Evolutionary conservation across 805 yeast species (phyloP).

Genomic region (Starmera pachycereana): DNA sequence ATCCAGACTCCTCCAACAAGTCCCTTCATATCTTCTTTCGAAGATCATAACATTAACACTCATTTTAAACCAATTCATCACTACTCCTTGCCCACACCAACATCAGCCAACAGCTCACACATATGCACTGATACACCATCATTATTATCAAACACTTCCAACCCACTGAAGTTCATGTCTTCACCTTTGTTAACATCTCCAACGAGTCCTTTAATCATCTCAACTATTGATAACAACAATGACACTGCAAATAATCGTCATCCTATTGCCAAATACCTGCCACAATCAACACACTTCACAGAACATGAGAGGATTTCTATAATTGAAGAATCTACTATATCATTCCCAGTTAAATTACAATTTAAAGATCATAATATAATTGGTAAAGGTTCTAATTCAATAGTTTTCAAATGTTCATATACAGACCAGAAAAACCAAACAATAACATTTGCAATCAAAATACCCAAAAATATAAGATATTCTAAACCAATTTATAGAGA

Average conservation of each 20-base stretch:
- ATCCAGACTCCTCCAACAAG: too few relatives aligned
- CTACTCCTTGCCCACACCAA: too few relatives aligned
- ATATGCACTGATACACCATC: too few relatives aligned
- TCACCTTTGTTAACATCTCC: background rate
- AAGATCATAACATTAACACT: too few relatives aligned
- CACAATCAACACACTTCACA: background rate
- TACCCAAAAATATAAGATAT: constrained; percentile 8
- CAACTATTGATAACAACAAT: background rate
- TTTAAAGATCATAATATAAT: constrained; percentile 1
- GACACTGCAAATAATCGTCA: too few relatives aligned
- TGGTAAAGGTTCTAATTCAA: constrained; percentile 14
- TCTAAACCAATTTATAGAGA: constrained; percentile 11
- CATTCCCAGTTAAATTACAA: constrained; percentile 1
- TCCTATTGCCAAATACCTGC: background rate
- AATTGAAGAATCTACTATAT: constrained; percentile 6
- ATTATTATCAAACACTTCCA: background rate
- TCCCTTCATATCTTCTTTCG: too few relatives aligned
- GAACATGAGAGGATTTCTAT: background rate
- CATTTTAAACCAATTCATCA: too few relatives aligned
- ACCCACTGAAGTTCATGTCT: background rate
- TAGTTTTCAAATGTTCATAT: constrained; percentile 6
- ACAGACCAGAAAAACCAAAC: background rate
- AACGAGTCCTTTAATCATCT: background rate
- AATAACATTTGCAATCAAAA: constrained; percentile 9
- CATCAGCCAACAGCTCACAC: too few relatives aligned